Evolutionary conservation across 1,284 basidiomycete genomes (phyloP).

Genomic region (Rhodotorula glutinis): DNA sequence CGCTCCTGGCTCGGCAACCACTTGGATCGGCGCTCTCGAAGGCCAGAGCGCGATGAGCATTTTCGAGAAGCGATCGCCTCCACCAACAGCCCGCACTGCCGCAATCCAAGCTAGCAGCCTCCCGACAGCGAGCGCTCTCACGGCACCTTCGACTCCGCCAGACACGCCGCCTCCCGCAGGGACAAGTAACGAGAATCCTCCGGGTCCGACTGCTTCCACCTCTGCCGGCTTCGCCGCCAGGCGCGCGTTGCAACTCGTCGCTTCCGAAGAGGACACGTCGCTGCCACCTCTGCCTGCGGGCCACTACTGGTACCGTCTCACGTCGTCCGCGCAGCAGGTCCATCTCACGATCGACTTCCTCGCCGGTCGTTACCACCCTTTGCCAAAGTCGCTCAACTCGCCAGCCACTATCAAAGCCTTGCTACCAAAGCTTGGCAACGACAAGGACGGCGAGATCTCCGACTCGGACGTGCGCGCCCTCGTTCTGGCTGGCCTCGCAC

Average conservation of each 20-base stretch:
- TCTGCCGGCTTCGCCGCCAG: neutral
- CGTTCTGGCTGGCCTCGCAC: constrained; percentile 23
- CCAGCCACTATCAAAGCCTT: neutral
- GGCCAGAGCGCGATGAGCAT: constrained; percentile 17
- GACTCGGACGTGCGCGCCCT: constrained; percentile 3
- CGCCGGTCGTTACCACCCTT: constrained; percentile 32
- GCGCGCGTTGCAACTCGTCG: too few relatives aligned
- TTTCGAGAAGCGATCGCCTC: constrained; percentile 2
- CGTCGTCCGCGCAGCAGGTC: neutral
- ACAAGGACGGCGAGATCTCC: neutral
- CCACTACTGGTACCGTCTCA: constrained; percentile 17
- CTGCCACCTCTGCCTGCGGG: constrained; percentile 28
- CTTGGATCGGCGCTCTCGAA: neutral
- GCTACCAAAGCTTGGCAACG: neutral
- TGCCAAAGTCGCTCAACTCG: constrained; percentile 13
- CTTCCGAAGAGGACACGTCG: neutral
- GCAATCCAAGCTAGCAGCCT: neutral
- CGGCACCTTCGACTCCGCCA: neutral
- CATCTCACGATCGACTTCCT: constrained; percentile 17
- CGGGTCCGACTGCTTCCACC: neutral
- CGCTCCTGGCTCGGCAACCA: neutral
- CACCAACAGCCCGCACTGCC: neutral
- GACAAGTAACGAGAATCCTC: neutral
- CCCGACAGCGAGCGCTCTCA: neutral
- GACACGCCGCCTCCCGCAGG: neutral